Percentiles rank a stretch among this genome's conserved stretches.
Evolutionary conservation across 73 alveolate species (phyloP).

Genomic region (Tetrahymena borealis): DNA sequence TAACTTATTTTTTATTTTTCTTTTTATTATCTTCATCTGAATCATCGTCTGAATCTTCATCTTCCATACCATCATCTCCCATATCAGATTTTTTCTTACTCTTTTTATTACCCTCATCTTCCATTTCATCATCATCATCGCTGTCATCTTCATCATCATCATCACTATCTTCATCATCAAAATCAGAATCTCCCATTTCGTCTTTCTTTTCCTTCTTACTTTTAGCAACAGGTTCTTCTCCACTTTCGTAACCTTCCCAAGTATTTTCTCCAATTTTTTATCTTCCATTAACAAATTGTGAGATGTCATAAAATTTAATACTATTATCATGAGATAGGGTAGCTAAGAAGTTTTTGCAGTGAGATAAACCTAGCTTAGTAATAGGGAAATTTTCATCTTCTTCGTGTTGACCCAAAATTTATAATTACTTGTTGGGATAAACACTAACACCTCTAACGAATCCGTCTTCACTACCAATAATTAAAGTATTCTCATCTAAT

Average conservation of each 20-base stretch:
- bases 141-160: slow-evolving; percentile 43
- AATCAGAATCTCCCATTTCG: slow-evolving; percentile 41
- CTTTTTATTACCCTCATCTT: slow-evolving; percentile 34
- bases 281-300: slow-evolving; percentile 48
- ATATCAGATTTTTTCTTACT: slow-evolving; percentile 52
- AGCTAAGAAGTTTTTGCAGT: slow-evolving; percentile 45
- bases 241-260: slow-evolving; percentile 41
- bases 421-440: slow-evolving; percentile 75
- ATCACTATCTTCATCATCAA: slow-evolving; percentile 61
- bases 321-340: slow-evolving; percentile 70
- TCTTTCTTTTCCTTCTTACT: slow-evolving; percentile 11
- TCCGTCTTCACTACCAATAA: slow-evolving; percentile 94
- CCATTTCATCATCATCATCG: slow-evolving; percentile 13
- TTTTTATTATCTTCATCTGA: slow-evolving; percentile 25
- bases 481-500: slow-evolving; percentile 79
- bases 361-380: slow-evolving; percentile 57
- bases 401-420: slow-evolving; percentile 66
- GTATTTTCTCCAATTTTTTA: slow-evolving; percentile 33
- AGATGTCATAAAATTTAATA: slow-evolving; percentile 70
- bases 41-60: slow-evolving; percentile 13
- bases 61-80: slow-evolving; percentile 20
- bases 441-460: slow-evolving; percentile 80
- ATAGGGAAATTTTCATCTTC: slow-evolving; percentile 62
- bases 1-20: slow-evolving; percentile 31
- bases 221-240: slow-evolving; percentile 26